These are phyloP conservation scores for Plasmodium sp. DNA, from an alignment of 169 alveolate species.

Conservation along the genomic window DNA sequence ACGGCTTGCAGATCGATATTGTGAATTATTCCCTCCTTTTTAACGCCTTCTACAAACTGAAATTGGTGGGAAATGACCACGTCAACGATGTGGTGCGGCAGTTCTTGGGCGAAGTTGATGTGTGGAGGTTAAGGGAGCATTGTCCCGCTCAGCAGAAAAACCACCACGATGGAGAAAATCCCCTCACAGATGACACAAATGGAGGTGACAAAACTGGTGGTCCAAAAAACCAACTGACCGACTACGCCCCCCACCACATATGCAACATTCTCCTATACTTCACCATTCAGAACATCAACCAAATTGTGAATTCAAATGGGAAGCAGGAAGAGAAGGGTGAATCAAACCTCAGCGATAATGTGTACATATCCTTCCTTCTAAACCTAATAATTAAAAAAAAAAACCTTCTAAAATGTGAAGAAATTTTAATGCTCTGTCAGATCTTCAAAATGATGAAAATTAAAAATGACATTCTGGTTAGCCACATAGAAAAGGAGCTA, in stretches of 20 bases:
- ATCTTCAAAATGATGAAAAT: slow-evolving; percentile 55
- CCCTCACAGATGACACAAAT: background rate
- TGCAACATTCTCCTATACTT: slow-evolving; percentile 68
- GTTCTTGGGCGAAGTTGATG: slow-evolving; percentile 23
- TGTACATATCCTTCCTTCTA: slow-evolving; percentile 8
- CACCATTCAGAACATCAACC: slow-evolving; percentile 33
- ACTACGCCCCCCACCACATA: slow-evolving; percentile 54
- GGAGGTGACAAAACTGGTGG: background rate
- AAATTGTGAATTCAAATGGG: background rate
- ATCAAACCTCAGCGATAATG: background rate
- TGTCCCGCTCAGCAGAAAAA: background rate
- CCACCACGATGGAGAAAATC: background rate
- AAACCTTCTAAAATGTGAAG: slow-evolving; percentile 42
- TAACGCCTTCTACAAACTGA: slow-evolving; percentile 62
- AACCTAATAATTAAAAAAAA: slow-evolving; percentile 45
- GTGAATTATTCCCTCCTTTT: slow-evolving; percentile 54
- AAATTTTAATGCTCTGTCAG: slow-evolving; percentile 65
- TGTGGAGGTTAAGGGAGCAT: background rate
- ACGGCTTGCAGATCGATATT: slow-evolving; percentile 34
- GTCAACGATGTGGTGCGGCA: background rate
- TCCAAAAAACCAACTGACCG: background rate
- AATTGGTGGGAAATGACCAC: slow-evolving; percentile 11
- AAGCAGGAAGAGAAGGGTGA: background rate
- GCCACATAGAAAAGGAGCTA: slow-evolving; percentile 35
- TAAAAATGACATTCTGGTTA: slow-evolving; percentile 22